Percentiles rank a stretch among this genome's conserved stretches.
Evolutionary conservation across 306 rosid species (phyloP).

Genomic region (Mucuna pruriens): DNA sequence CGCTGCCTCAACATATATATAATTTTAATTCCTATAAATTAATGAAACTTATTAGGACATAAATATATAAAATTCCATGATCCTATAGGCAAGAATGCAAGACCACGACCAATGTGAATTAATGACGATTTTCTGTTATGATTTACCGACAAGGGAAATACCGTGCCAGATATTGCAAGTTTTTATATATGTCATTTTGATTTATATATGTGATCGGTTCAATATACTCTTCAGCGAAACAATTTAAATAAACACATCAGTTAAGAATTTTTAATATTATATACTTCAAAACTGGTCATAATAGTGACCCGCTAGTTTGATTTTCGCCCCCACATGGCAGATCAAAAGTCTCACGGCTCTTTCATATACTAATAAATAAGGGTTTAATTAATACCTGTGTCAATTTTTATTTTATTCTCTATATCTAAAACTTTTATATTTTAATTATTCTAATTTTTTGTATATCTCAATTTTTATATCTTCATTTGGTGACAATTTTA

Average conservation of each 20-base stretch:
- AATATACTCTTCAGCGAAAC: neutral
- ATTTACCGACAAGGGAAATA: neutral
- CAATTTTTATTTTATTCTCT: too few species aligned
- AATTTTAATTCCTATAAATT: too few species aligned
- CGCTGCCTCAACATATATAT: too few species aligned
- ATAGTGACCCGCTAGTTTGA: too few species aligned
- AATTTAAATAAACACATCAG: neutral
- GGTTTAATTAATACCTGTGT: too few species aligned
- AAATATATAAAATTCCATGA: neutral
- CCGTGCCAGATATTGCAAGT: too few species aligned
- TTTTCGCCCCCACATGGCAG: neutral
- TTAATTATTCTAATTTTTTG: too few species aligned
- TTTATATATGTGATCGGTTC: too few species aligned
- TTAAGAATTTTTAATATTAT: too few species aligned
- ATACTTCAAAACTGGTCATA: neutral
- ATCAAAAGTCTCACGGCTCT: constrained; percentile 14
- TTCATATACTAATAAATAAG: neutral
- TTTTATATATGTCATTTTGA: neutral
- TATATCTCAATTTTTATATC: too few species aligned
- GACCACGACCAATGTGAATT: neutral
- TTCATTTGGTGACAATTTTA: too few species aligned
- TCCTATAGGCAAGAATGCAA: neutral
- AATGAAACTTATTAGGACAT: neutral
- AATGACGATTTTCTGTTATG: neutral
- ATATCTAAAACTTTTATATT: too few species aligned